Percentiles rank a stretch among this genome's conserved stretches.
phyloP scores from a whole-genome alignment of 148 eudicot genomes.

The Polygonum maritimum region DNA sequence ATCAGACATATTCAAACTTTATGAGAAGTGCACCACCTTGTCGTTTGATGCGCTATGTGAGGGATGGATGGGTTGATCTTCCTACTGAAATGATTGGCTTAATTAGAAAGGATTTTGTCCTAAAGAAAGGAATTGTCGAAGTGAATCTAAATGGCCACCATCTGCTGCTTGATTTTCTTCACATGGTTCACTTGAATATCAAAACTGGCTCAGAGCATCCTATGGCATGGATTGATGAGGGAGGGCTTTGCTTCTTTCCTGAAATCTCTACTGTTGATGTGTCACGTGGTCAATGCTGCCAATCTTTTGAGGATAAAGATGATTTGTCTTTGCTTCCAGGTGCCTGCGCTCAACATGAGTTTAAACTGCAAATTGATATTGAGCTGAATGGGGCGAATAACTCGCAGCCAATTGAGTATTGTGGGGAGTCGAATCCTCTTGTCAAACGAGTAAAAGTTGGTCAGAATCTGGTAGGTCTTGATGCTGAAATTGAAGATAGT shows the following conservation, averaged over 20 bases:
- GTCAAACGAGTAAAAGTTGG: slow-evolving; percentile 36
- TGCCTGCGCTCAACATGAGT: slow-evolving; percentile 31
- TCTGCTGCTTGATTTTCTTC: slow-evolving; percentile 60
- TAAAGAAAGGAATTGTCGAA: slow-evolving; percentile 52
- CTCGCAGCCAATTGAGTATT: slow-evolving; percentile 30
- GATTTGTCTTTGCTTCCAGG: slow-evolving; percentile 16
- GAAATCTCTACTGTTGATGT: slow-evolving; percentile 36
- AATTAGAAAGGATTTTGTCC: slow-evolving; percentile 49
- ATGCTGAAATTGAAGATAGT: slow-evolving; percentile 36
- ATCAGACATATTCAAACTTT: slow-evolving; percentile 49
- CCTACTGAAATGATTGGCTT: slow-evolving; percentile 35
- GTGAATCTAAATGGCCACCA: slow-evolving; percentile 37
- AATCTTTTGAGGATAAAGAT: slow-evolving; percentile 21
- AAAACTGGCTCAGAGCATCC: slow-evolving; percentile 47
- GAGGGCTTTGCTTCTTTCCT: slow-evolving; percentile 70
- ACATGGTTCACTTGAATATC: slow-evolving; percentile 63
- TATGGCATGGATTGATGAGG: slow-evolving; percentile 92
- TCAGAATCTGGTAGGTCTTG: slow-evolving; percentile 12
- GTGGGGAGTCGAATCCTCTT: slow-evolving; percentile 59
- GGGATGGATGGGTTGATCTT: slow-evolving; percentile 69
- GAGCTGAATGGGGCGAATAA: slow-evolving; percentile 44
- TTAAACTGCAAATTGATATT: slow-evolving; percentile 71
- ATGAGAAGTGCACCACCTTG: slow-evolving; percentile 49
- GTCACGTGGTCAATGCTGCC: slow-evolving; percentile 23
- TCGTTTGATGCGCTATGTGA: slow-evolving; percentile 64